Percentiles rank a stretch among this genome's conserved stretches.
These are phyloP conservation scores for Colletotrichum sp. DNA, from an alignment of 2,329 filamentous ascomycete species.

Conservation along the genomic window DNA sequence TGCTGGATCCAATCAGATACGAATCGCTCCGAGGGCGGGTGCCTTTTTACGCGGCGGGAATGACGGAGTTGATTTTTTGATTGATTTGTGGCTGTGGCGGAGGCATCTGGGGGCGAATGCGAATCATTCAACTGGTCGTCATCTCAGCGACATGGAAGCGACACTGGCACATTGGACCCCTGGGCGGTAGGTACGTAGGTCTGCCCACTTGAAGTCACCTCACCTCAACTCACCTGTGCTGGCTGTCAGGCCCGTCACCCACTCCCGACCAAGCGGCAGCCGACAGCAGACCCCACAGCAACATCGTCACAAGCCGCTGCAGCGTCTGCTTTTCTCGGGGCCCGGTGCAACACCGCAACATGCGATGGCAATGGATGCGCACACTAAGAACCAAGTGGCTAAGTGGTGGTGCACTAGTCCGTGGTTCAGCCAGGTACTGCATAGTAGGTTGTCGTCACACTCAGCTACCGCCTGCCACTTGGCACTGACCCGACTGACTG, in stretches of 20 bases:
- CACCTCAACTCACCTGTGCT: not conserved
- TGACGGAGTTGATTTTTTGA: not conserved
- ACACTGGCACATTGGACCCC: too few relatives aligned
- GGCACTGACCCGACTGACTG: not conserved
- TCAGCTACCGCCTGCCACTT: not conserved
- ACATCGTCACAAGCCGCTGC: not conserved
- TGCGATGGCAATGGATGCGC: not conserved
- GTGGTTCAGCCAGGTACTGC: not conserved
- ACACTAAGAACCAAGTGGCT: not conserved
- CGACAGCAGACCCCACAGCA: not conserved
- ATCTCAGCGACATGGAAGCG: not conserved
- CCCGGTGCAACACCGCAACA: not conserved
- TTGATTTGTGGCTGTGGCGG: constrained; percentile 16
- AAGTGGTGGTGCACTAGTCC: not conserved
- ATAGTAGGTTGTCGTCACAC: not conserved
- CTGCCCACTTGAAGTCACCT: not conserved
- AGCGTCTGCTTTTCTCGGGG: not conserved
- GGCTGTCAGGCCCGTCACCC: not conserved
- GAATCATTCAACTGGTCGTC: constrained; percentile 12
- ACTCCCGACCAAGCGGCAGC: not conserved
- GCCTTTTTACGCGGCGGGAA: not conserved
- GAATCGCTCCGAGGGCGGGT: not conserved
- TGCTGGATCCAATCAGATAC: not conserved
- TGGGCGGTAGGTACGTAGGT: not conserved
- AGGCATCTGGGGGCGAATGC: constrained; percentile 7